Conservation (phyloP, 2,329 filamentous ascomycete genomes). For the Pleomassaria siparia region DNA sequence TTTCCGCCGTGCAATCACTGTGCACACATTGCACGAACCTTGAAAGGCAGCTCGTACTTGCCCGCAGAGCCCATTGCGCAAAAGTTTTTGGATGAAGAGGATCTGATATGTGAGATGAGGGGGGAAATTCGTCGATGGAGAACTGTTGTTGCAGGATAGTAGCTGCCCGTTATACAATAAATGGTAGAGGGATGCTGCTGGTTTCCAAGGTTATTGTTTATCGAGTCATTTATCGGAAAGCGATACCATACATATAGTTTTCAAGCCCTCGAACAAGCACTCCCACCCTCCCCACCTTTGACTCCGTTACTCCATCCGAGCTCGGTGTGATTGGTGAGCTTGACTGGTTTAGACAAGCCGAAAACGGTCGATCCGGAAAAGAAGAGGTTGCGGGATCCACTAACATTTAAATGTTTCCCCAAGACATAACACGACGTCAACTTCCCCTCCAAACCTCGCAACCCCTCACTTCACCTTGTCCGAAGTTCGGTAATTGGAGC, state of each 20-base stretch:
- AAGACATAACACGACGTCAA: conserved; percentile 6
- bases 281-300: conserved; percentile 19
- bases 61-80: conserved; percentile 8
- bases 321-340: conserved; percentile 7
- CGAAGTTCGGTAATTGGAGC: conserved; percentile 4
- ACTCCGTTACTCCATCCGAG: conserved; percentile 7
- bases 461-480: conserved; percentile 5
- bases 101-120: too few relatives aligned
- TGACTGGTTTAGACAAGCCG: conserved; percentile 1
- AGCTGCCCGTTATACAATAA: too few relatives aligned
- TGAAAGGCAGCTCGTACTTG: conserved; percentile 46
- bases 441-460: conserved; percentile 11
- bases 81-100: too few relatives aligned
- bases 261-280: background rate
- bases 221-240: background rate
- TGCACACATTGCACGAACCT: conserved; percentile 30
- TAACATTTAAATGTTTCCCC: too few relatives aligned
- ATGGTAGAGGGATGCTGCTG: too few relatives aligned
- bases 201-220: background rate
- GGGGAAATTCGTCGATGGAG: too few relatives aligned
- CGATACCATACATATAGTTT: background rate
- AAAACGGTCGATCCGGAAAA: conserved; percentile 12
- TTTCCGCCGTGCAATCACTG: background rate
- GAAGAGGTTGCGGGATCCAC: background rate
- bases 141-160: too few relatives aligned